Evolutionary conservation across 805 yeast species (phyloP), one percentile per base, ranked within the genome.

Genomic region (Cyberlindnera xylosilytica): DNA sequence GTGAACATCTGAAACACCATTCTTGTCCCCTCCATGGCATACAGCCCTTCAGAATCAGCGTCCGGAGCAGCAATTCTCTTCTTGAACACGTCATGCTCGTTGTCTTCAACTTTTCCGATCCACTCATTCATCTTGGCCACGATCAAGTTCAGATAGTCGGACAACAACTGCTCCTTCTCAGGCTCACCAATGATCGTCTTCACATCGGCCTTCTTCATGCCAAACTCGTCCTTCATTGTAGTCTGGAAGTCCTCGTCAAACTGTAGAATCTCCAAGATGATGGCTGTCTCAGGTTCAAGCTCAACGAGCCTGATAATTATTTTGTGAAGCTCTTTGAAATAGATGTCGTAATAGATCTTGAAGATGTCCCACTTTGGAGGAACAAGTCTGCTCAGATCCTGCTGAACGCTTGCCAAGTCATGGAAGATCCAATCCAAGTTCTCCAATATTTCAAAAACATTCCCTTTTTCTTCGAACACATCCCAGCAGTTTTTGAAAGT

Each of bases 351-450:
- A 38, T 81, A 76, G 41, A 74, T 73, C 19, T 73, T 67, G 54
- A 81, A 78, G 26, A 91, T 70, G 36, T 79, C 70, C 97, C 98
- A 93, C 42, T 74, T 69, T 16, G 58, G 56, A 0, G 98, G 97
- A 46, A 87, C 80, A 39, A 81, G 72, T 12, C 68, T 68, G 2
- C 70, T 62, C 19, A 87, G 65, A 23, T 79, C 79, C 18, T 74
- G 74, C 43, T 78, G 74, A 4, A 85, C 87, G 43, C 83, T 74
- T 23, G 73, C 63, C 42, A 93, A 65, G 54, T 91, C 97, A 51
- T 83, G 82, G 60, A 83, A 87, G 16, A 89, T 74, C 90, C 97
- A 91, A 44, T 80, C 82, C 42, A 90, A 64, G 51, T 85, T 79
- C 30, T 83, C 82, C 44, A 86, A 70, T 1, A 88, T 79, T 15